phyloP scores from a whole-genome alignment of 768 basidiomycete genomes.

The Tylopilus subfusipes region DNA sequence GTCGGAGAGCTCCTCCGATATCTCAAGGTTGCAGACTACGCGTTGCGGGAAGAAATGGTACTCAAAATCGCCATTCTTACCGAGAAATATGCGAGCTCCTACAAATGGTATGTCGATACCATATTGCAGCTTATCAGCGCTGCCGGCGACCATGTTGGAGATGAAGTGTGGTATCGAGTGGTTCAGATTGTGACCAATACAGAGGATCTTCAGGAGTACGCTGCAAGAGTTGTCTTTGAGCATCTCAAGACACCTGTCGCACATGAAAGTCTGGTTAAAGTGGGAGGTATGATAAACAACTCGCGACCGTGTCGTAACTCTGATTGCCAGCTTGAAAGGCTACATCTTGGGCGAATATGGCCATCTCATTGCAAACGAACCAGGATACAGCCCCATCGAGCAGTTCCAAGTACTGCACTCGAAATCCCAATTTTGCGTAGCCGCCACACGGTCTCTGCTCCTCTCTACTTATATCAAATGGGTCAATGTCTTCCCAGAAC shows the following conservation, averaged over 20 bases:
- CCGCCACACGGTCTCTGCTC: conserved; percentile 86
- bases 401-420: conserved; percentile 92
- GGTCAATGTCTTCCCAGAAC: conserved; percentile 99
- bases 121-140: conserved; percentile 93
- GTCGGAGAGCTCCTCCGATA: conserved; percentile 94
- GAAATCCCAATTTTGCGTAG: conserved; percentile 92
- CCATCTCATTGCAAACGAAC: conserved; percentile 93
- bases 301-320: not conserved
- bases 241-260: conserved; percentile 81
- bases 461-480: conserved; percentile 99
- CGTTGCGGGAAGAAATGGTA: conserved; percentile 96
- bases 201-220: conserved; percentile 95
- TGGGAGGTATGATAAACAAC: conserved; percentile 63
- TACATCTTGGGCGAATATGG: conserved; percentile 99
- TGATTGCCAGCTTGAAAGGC: conserved; percentile 44
- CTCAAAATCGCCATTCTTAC: conserved; percentile 97
- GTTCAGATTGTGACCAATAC: conserved; percentile 99
- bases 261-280: conserved; percentile 93
- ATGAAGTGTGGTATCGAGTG: conserved; percentile 99
- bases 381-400: conserved; percentile 88
- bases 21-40: conserved; percentile 94
- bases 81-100: conserved; percentile 97
- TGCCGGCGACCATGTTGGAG: conserved; percentile 97
- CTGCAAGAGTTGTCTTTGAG: conserved; percentile 87
- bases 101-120: conserved; percentile 99